Percentiles rank a stretch among this genome's conserved stretches.
phyloP scores from a whole-genome alignment of 2,329 filamentous ascomycete species.

The Neurospora sp. region DNA sequence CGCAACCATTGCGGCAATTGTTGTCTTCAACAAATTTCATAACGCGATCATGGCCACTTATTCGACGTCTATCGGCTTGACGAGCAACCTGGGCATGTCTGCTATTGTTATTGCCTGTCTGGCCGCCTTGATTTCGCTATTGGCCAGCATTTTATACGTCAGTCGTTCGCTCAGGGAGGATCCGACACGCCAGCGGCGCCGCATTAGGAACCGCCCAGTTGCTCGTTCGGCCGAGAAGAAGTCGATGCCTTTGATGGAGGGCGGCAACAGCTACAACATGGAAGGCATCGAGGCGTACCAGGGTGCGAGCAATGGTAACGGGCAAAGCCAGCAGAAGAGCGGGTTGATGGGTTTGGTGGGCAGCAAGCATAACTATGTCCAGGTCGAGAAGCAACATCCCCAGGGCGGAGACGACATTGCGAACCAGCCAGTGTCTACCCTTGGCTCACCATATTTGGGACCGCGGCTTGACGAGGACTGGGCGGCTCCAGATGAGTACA shows the following conservation, averaged over 20 bases:
- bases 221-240: background rate
- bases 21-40: slow-evolving; percentile 18
- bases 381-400: slow-evolving; percentile 20
- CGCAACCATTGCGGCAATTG: slow-evolving; percentile 17
- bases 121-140: slow-evolving; percentile 16
- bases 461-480: slow-evolving; percentile 14
- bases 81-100: slow-evolving; percentile 12
- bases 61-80: slow-evolving; percentile 18
- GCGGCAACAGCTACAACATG: background rate
- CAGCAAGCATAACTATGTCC: slow-evolving; percentile 22
- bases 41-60: slow-evolving; percentile 18
- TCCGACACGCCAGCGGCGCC: background rate
- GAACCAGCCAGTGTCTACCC: slow-evolving; percentile 3
- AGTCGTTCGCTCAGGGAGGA: background rate
- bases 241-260: background rate
- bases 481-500: slow-evolving; percentile 14
- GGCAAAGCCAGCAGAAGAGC: background rate
- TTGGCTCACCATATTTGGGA: slow-evolving; percentile 1
- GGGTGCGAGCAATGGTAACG: background rate
- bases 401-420: slow-evolving; percentile 3
- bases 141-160: slow-evolving; percentile 12
- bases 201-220: background rate
- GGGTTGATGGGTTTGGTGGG: background rate
- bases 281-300: slow-evolving; percentile 4
- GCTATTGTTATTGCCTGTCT: slow-evolving; percentile 20